Conservation (phyloP, 2,329 filamentous ascomycete species). For the Zasmidium citrigriseum region DNA sequence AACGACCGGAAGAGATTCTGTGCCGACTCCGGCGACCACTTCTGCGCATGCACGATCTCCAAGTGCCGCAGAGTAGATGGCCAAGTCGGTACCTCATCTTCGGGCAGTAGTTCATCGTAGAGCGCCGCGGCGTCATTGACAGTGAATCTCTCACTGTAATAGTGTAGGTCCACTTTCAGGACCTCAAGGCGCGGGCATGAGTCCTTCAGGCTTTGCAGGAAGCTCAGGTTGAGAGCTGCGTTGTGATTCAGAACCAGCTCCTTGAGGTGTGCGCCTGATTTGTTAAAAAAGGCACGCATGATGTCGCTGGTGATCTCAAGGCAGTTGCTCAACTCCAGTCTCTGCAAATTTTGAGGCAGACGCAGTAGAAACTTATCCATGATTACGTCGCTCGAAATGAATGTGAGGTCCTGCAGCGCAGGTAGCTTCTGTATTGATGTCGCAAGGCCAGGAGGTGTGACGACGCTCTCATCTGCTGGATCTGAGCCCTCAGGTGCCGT, state of each 20-base stretch:
- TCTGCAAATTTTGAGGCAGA: constrained; percentile 66
- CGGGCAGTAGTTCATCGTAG: constrained; percentile 67
- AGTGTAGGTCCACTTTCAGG: constrained; percentile 76
- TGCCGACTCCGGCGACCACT: constrained; percentile 69
- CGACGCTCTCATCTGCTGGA: neutral
- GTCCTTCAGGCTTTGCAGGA: constrained; percentile 65
- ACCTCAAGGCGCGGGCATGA: constrained; percentile 71
- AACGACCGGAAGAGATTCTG: constrained; percentile 79
- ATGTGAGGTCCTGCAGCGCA: constrained; percentile 65
- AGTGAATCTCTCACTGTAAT: constrained; percentile 69
- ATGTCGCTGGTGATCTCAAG: constrained; percentile 69
- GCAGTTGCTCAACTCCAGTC: constrained; percentile 77
- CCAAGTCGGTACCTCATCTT: constrained; percentile 73
- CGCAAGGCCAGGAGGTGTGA: constrained; percentile 32
- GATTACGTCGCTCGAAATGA: constrained; percentile 74
- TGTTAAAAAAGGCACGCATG: constrained; percentile 64
- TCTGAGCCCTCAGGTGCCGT: constrained; percentile 39
- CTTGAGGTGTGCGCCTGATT: constrained; percentile 67
- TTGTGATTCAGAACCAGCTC: constrained; percentile 76
- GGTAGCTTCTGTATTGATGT: constrained; percentile 61
- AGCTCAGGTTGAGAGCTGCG: constrained; percentile 72
- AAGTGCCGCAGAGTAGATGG: constrained; percentile 69
- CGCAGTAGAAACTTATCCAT: constrained; percentile 67
- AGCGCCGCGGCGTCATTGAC: constrained; percentile 73
- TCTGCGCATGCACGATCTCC: constrained; percentile 74